Evolutionary conservation across 1,284 basidiomycete species (phyloP), one percentile per base, ranked within the genome.

Genomic region (Phaffia rhodozyma): DNA sequence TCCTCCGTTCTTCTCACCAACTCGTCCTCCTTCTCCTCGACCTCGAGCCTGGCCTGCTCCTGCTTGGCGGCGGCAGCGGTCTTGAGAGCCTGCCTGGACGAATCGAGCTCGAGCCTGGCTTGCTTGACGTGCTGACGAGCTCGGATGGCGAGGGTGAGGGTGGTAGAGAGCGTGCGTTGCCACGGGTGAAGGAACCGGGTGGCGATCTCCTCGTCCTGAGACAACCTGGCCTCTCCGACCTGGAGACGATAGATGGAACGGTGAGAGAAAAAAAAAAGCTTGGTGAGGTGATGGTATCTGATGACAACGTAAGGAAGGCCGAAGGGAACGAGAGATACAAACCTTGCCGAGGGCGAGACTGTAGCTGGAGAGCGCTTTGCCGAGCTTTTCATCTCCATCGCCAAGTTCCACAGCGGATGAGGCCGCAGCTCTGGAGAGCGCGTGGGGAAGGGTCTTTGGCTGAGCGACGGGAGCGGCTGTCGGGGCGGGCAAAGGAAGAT

Each of bases 381-480:
- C 87, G 34, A 94, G 81, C 67, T 84, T 53, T 53, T 81, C 38
- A 70, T 87, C 84, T 11, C 84, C 81, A 18, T 75, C 76, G 25
- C 80, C 80, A 30, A 75, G 68, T 11, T 80, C 76, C 4, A 79
- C 78, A 5, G 87, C 85, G 1, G 87, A 88, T 4, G 78, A 75
- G 60, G 85, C 83, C 1, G 92, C 84, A 0, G 91, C 87, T 56
- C 94, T 86, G 29, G 84, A 83, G 62, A 97, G 82, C 0, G 96
- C 94, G 74, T 97, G 94, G 2, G 92, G 87, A 56, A 98, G 86
- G 2, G 94, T 98, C 83, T 97, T 97, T 79, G 89, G 89, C 71
- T 84, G 83, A 3, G 78, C 72, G 1, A 82, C 79, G 0, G 84
- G 72, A 38, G 75, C 68, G 47, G 72, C 73, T 23, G 82, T 71